phyloP scores from a whole-genome alignment of 2,329 filamentous ascomycete species.

The Colletotrichum truncatum region DNA sequence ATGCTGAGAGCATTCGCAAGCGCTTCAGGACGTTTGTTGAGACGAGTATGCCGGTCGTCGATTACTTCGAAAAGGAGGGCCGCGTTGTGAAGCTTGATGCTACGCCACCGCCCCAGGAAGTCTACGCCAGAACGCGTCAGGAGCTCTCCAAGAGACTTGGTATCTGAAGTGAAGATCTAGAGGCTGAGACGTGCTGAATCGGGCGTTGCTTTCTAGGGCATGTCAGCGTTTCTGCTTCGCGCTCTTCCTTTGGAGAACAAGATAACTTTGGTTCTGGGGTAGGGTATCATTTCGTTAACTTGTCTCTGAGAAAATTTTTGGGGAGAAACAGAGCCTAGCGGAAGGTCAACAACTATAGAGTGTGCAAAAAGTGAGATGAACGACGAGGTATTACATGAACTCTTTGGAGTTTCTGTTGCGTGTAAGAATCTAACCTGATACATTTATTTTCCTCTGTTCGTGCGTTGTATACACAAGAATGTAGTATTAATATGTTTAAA shows the following conservation, averaged over 20 bases:
- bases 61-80: conserved; percentile 80
- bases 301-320: background rate
- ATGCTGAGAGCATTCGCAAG: conserved; percentile 95
- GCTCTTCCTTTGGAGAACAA: background rate
- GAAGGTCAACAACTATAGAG: too few relatives aligned
- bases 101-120: conserved; percentile 70
- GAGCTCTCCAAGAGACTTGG: conserved; percentile 60
- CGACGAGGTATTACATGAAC: too few relatives aligned
- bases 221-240: background rate
- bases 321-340: too few relatives aligned
- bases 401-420: too few relatives aligned
- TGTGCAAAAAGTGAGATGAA: too few relatives aligned
- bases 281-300: background rate
- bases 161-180: background rate
- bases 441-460: too few relatives aligned
- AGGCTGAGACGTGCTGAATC: background rate
- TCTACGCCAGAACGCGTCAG: conserved; percentile 63
- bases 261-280: background rate
- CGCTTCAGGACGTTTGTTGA: conserved; percentile 93
- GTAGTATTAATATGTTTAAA: too few relatives aligned
- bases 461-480: too few relatives aligned
- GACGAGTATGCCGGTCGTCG: conserved; percentile 96
- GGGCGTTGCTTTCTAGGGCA: too few relatives aligned
- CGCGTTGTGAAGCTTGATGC: conserved; percentile 85
- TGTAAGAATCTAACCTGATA: too few relatives aligned